Conservation (phyloP, 805 yeast genomes). For the Wickerhamiella allomyrinae region DNA sequence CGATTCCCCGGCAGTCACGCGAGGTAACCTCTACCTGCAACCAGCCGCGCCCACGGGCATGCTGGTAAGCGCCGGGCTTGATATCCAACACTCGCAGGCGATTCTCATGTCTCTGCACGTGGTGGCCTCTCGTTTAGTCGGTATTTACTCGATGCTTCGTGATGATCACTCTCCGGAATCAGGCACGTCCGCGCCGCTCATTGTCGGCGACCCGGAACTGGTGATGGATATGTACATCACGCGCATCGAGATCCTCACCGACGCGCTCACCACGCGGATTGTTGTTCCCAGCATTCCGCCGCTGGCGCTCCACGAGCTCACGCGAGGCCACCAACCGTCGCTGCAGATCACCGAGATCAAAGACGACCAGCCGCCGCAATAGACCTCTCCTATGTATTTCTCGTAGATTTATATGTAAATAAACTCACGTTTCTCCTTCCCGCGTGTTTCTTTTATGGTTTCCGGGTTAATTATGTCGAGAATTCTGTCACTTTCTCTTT, state of each 20-base stretch:
- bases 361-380: too few species aligned
- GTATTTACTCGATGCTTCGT: not conserved
- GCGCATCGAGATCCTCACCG: slow-evolving; percentile 10
- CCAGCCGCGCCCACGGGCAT: not conserved
- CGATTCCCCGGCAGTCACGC: not conserved
- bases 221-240: slow-evolving; percentile 3
- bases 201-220: not conserved
- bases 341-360: too few species aligned
- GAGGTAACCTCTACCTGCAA: not conserved
- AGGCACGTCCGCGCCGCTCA: not conserved
- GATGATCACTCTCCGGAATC: not conserved
- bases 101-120: not conserved
- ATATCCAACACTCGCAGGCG: not conserved
- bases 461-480: too few species aligned
- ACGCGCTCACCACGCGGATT: not conserved
- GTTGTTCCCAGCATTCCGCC: not conserved
- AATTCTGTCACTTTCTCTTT: too few species aligned
- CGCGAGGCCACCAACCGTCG: not conserved
- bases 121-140: not conserved
- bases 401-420: too few species aligned
- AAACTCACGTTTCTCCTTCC: too few species aligned
- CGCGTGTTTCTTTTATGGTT: too few species aligned
- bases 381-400: too few species aligned
- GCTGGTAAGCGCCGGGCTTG: not conserved
- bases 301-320: not conserved